Base-by-base conservation (phyloP, 306 rosid species). In the Medicago lupulina region DNA sequence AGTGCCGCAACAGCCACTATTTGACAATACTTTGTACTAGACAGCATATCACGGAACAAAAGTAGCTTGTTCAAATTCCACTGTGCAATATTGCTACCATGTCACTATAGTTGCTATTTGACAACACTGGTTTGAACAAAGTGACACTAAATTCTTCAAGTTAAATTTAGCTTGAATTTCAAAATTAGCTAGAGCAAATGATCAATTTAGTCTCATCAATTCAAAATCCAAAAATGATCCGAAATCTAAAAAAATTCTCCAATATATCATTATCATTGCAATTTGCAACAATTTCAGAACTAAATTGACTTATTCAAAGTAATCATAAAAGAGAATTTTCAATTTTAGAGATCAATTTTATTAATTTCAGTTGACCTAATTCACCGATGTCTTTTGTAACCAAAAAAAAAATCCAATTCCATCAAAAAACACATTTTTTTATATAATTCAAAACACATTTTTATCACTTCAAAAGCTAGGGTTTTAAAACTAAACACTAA, bases 161-260 rank as follows among this genome's bases (percentile, higher is more conserved):
- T 59, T 25, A 59, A 59, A 25, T 28, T 59, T 58, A 58, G 38
- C 64, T 23, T 58, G 16, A 58, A 58, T 58, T 58, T 23, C 7
- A 1, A 60, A 13, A 28, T 60, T 14, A 60, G 12, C 67, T 15
- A 25, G 11, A 60, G 18, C 7, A 60, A 28, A 60, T 28, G 2
- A 28, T 60, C 40, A 60, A 60, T 25, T 23, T 58, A 58, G 36
- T 60, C 17, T 60, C 66, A 2, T 4, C 10, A 59, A 59, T 25
- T 28, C 10, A 59, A 59, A 58, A 59, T 59, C 14, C 39, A 25
- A 59, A 12, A 11, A 60, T 6, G 40, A 25, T 21, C n/a, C n/a
- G 0, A 55, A 7, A 25, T 59, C 4, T n/a, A 59, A 12, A 59
- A 59, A 28, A 28, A 28, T 5, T 9, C 15, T 12, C 17, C 9